Conservation (phyloP, 2,329 filamentous ascomycete genomes). For the Hortaea werneckii region DNA sequence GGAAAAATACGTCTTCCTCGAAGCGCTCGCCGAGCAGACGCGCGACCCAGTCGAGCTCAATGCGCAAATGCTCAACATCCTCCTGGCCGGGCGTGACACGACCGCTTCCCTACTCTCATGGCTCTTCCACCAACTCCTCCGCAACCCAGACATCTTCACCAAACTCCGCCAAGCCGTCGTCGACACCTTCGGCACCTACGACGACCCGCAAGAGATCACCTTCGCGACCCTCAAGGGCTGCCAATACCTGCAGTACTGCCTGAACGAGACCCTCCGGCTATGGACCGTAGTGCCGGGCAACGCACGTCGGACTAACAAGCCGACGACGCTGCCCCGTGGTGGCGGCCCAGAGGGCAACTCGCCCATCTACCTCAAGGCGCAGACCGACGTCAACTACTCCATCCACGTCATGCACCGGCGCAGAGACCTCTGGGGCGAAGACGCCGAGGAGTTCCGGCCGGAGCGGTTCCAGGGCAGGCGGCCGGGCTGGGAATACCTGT, state of each 20-base stretch:
- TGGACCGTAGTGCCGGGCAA: slow-evolving; percentile 70
- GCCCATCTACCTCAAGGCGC: slow-evolving; percentile 40
- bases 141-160: slow-evolving; percentile 39
- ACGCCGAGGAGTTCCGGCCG: slow-evolving; percentile 29
- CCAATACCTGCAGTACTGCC: slow-evolving; percentile 46
- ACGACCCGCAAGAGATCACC: slow-evolving; percentile 35
- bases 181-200: slow-evolving; percentile 35
- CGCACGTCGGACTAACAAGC: slow-evolving; percentile 56
- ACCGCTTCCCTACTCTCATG: slow-evolving; percentile 45
- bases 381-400: slow-evolving; percentile 21
- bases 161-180: slow-evolving; percentile 42
- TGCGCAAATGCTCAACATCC: slow-evolving; percentile 45
- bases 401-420: slow-evolving; percentile 29
- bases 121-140: slow-evolving; percentile 43
- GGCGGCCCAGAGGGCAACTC: slow-evolving; percentile 41
- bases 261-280: slow-evolving; percentile 55
- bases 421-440: slow-evolving; percentile 28
- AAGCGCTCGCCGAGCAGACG: slow-evolving; percentile 37
- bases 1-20: slow-evolving; percentile 36
- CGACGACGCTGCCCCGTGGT: slow-evolving; percentile 63
- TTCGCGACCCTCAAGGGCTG: slow-evolving; percentile 57
- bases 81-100: slow-evolving; percentile 58
- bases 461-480: slow-evolving; percentile 24
- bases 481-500: slow-evolving; percentile 25
- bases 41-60: slow-evolving; percentile 33